Conservation (phyloP, 495 filamentous ascomycete species). For the Pseudomonodictys pantanalensis region DNA sequence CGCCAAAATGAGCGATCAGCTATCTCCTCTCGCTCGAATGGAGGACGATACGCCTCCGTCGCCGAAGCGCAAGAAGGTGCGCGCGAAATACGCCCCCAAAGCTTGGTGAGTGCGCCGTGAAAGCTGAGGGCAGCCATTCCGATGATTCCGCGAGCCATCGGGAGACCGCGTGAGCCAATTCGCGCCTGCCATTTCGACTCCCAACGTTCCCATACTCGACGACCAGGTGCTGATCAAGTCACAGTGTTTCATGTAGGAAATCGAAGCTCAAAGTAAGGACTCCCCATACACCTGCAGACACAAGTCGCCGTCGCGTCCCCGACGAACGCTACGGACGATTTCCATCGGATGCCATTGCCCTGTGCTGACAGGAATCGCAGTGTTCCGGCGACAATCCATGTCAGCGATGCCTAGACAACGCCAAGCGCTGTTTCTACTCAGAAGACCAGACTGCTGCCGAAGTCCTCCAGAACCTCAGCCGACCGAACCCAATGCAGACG, state of each 20-base stretch:
- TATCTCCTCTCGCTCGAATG: background rate
- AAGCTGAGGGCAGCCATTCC: conserved; percentile 9
- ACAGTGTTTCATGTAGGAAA: conserved; percentile 22
- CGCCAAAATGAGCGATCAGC: conserved; percentile 17
- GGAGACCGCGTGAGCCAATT: background rate
- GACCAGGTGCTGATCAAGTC: too few species aligned
- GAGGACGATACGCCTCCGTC: conserved; percentile 19
- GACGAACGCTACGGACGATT: background rate
- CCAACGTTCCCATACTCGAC: background rate
- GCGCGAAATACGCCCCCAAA: conserved; percentile 27
- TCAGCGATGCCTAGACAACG: conserved; percentile 15
- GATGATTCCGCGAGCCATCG: conserved; percentile 13
- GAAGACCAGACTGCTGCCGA: conserved; percentile 33
- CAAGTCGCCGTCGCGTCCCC: background rate
- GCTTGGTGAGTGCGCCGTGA: conserved; percentile 11
- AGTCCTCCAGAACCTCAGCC: conserved; percentile 29
- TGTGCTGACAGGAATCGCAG: background rate
- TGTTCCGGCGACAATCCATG: conserved; percentile 31
- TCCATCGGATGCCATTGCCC: background rate
- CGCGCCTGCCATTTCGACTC: background rate
- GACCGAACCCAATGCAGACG: conserved; percentile 7
- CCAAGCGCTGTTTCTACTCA: conserved; percentile 25
- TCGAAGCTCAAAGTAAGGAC: conserved; percentile 25
- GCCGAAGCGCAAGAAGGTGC: conserved; percentile 28
- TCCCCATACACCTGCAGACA: background rate